Conservation (phyloP, 345 rosid genomes). For the Jatropha curcas region DNA sequence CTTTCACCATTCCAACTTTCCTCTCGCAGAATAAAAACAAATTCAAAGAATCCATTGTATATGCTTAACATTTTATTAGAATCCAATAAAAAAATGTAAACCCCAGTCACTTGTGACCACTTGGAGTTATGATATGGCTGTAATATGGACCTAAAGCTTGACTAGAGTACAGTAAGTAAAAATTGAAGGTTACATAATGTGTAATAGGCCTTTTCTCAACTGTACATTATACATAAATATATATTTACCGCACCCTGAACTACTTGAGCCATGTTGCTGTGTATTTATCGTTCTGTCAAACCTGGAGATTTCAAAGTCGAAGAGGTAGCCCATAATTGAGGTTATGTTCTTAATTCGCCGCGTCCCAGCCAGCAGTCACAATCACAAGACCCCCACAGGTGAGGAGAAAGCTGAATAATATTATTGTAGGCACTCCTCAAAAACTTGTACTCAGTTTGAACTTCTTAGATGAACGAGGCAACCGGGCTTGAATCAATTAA, state of each 20-base stretch:
- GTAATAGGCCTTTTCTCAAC: background rate
- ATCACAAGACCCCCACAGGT: conserved; percentile 71
- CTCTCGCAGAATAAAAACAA: background rate
- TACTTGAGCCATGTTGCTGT: no score
- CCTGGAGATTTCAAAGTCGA: conserved; percentile 32
- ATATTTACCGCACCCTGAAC: no score
- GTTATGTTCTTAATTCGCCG: conserved; percentile 64
- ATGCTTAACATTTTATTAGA: background rate
- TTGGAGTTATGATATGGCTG: background rate
- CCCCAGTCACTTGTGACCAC: background rate
- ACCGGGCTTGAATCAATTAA: conserved; percentile 36
- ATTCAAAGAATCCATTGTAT: conserved; percentile 12
- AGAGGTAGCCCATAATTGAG: conserved; percentile 74
- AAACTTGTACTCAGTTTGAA: conserved; percentile 56
- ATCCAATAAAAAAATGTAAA: background rate
- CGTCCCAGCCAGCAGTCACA: conserved; percentile 78
- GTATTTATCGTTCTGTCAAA: background rate
- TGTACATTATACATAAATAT: no score
- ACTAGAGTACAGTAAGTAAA: background rate
- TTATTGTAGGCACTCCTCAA: conserved; percentile 60
- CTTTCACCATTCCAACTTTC: no score
- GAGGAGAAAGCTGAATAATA: conserved; percentile 47
- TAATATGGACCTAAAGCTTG: background rate
- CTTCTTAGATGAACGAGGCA: conserved; percentile 33
- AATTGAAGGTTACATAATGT: background rate